A percentile compares a stretch with the other conserved stretches of the same genome.
phyloP scores from a whole-genome alignment of 129 eudicot genomes.

The Pittosporum tobira region DNA sequence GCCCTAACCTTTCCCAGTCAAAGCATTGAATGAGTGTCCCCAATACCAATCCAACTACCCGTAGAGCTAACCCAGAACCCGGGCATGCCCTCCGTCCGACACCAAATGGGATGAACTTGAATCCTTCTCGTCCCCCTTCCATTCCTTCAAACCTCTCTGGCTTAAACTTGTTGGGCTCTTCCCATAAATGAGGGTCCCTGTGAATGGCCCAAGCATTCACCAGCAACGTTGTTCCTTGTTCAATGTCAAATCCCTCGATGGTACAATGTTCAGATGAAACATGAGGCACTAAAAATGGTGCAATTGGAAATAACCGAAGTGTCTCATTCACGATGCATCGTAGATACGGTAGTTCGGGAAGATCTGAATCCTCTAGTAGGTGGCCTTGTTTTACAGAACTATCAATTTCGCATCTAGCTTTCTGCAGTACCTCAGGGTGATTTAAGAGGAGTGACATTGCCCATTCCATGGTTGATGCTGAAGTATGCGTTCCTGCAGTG shows the following conservation, averaged over 20 bases:
- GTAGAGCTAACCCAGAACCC: conserved; percentile 18
- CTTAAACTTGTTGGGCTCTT: conserved; percentile 20
- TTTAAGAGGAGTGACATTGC: conserved; percentile 3
- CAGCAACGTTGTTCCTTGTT: background rate
- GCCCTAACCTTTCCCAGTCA: conserved; percentile 16
- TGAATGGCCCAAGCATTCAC: conserved; percentile 9
- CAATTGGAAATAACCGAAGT: conserved; percentile 1
- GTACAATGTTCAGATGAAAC: conserved; percentile 3
- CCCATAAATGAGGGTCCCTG: conserved; percentile 28
- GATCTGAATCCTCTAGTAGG: conserved; percentile 8
- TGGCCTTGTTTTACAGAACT: background rate
- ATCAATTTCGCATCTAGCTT: conserved; percentile 8
- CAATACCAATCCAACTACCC: conserved; percentile 17
- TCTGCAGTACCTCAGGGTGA: conserved; percentile 2
- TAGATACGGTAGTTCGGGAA: background rate
- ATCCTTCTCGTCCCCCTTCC: conserved; percentile 10
- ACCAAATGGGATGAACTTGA: conserved; percentile 25
- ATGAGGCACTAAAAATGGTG: conserved; percentile 9
- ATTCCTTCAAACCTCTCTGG: conserved; percentile 30
- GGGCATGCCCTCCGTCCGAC: conserved; percentile 33
- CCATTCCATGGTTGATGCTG: conserved; percentile 4
- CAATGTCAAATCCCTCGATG: conserved; percentile 5
- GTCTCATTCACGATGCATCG: background rate
- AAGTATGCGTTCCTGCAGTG: conserved; percentile 6
- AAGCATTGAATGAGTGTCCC: conserved; percentile 29